Evolutionary conservation across 176 grass and related monocot species (phyloP), one percentile per base, ranked within the genome.

Genomic region (Carex kokanica): DNA sequence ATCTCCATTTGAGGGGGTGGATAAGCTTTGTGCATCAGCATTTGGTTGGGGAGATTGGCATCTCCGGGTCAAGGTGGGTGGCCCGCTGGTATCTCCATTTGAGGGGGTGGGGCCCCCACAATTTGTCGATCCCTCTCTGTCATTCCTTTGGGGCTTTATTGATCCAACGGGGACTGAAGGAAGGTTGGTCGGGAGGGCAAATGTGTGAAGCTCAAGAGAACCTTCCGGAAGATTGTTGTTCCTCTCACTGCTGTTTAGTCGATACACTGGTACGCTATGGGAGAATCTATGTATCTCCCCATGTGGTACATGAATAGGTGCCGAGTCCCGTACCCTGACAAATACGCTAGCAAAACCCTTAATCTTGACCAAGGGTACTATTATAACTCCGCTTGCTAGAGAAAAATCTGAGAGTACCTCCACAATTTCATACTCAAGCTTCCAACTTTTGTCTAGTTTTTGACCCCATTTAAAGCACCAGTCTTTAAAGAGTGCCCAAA

Each of bases 401-500:
- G 87, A 83, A 78, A 91, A 87, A 84, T 91, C 17, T 84, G 95
- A 93, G 14, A 94, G 15, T 40, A 94, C 84, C 87, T 98, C 82
- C 52, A 94, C 87, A 75, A 93, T 65, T 71, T 94, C 90, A 59
- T 98, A 98, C 47, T 91, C 89, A 77, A 88, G 91, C 41, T 70
- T 86, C 69, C 89, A 90, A 80, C 93, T 88, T 61, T 64, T 91
- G 81, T 88, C 86, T 84, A 92, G 78, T 88, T 95, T 87, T 81
- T 82, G 88, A 68, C 79, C 83, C 95, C 95, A 98, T 13, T 89
- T 78, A 41, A 84, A 88, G 86, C 70, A 84, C 95, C 95, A 98
- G 34, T 90, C 82, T 90, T 93, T 98, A 63, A 86, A 93, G 81
- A 98, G 75, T 72, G 95, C 89, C 95, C 95, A 98, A 31, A 98